A percentile compares a stretch with the other conserved stretches of the same genome.
Conservation (phyloP, 352 stramenopile genomes). For the Phytophthora fragariaefolia region DNA sequence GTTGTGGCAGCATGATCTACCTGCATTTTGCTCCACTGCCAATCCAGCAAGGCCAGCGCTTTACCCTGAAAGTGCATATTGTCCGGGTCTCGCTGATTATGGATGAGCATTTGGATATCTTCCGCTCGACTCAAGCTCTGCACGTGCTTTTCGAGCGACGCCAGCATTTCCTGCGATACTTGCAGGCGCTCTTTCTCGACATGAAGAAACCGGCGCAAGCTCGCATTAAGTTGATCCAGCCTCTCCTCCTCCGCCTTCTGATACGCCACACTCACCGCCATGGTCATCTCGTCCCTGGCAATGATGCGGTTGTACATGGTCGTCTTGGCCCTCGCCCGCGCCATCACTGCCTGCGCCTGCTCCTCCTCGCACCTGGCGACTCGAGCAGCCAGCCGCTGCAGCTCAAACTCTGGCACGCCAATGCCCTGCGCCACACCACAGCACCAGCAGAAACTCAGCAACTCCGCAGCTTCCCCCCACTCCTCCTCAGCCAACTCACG, state of each 20-base stretch:
- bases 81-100: conserved; percentile 84
- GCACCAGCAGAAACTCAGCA: neutral
- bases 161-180: conserved; percentile 64
- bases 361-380: conserved; percentile 73
- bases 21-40: conserved; percentile 78
- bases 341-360: conserved; percentile 60
- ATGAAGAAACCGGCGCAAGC: conserved; percentile 73
- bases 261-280: conserved; percentile 88
- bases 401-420: conserved; percentile 82
- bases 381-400: conserved; percentile 70
- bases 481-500: conserved; percentile 30
- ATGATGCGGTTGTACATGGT: conserved; percentile 85
- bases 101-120: conserved; percentile 86
- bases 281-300: conserved; percentile 88
- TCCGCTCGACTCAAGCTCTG: conserved; percentile 69
- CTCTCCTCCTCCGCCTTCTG: conserved; percentile 87
- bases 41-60: conserved; percentile 84
- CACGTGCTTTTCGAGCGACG: conserved; percentile 63
- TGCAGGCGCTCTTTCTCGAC: conserved; percentile 82
- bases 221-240: conserved; percentile 76
- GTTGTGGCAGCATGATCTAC: conserved; percentile 28
- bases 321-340: conserved; percentile 70
- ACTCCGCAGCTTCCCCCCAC: neutral
- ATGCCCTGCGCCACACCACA: conserved; percentile 52
- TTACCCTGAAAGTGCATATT: conserved; percentile 91